A percentile compares a stretch with the other conserved stretches of the same genome.
Evolutionary conservation across 306 rosid species (phyloP).

Genomic region (Biancaea sappan): DNA sequence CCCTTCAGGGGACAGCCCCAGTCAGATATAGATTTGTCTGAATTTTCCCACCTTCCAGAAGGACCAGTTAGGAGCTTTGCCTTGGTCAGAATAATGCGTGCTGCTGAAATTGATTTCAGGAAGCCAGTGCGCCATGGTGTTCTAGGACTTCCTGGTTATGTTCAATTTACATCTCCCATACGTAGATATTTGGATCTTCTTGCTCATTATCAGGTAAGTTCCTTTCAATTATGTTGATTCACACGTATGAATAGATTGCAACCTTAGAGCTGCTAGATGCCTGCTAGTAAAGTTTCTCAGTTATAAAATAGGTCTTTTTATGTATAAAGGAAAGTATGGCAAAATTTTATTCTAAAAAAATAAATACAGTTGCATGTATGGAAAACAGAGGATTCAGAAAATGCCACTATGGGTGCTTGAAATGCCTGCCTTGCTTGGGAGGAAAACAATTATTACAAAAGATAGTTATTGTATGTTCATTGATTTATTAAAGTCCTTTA

Average conservation of each 20-base stretch:
- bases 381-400: conserved; percentile 17
- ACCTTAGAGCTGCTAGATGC: conserved; percentile 15
- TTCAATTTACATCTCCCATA: conserved; percentile 98
- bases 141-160: conserved; percentile 90
- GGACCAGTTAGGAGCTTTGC: conserved; percentile 97
- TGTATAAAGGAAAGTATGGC: background rate
- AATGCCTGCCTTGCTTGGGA: background rate
- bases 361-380: conserved; percentile 11
- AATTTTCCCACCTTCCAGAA: conserved; percentile 92
- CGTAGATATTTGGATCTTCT: conserved; percentile 96
- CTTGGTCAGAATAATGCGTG: conserved; percentile 82
- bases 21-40: conserved; percentile 72
- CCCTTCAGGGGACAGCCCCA: conserved; percentile 99
- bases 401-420: conserved; percentile 4
- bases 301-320: background rate
- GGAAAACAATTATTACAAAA: conserved; percentile 10
- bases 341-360: background rate
- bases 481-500: background rate
- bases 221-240: conserved; percentile 16
- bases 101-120: conserved; percentile 97
- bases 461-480: background rate
- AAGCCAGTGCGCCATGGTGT: conserved; percentile 89
- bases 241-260: conserved; percentile 14
- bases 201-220: conserved; percentile 88
- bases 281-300: background rate